Evolutionary conservation across 2,329 filamentous ascomycete species (phyloP).

Genomic region (Trichoderma aggressivum): DNA sequence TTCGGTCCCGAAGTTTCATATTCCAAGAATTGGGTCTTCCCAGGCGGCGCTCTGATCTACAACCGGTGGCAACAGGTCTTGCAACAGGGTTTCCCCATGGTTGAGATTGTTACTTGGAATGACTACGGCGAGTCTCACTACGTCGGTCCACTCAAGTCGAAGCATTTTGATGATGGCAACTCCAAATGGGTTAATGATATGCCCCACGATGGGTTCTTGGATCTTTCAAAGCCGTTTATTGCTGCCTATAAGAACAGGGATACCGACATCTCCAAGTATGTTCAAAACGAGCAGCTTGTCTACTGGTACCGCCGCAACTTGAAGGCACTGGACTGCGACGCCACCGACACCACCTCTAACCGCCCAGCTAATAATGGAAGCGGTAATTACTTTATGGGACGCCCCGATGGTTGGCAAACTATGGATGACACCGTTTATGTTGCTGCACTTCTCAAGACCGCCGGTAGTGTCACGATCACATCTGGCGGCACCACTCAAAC

Average conservation of each 20-base stretch:
- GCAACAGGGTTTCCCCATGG: slow-evolving; percentile 42
- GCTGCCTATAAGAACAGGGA: slow-evolving; percentile 49
- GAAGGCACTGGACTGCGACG: slow-evolving; percentile 45
- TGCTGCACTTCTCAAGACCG: slow-evolving; percentile 45
- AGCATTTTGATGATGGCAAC: slow-evolving; percentile 40
- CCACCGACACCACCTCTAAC: slow-evolving; percentile 49
- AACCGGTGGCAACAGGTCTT: slow-evolving; percentile 53
- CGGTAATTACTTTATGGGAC: slow-evolving; percentile 51
- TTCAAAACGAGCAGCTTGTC: slow-evolving; percentile 47
- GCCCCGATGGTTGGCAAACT: slow-evolving; percentile 48
- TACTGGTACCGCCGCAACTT: slow-evolving; percentile 56
- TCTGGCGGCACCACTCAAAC: slow-evolving; percentile 43
- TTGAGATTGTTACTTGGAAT: slow-evolving; percentile 46
- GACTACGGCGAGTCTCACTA: slow-evolving; percentile 57
- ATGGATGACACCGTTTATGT: slow-evolving; percentile 51
- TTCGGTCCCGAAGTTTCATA: slow-evolving; percentile 33
- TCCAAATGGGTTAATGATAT: slow-evolving; percentile 51
- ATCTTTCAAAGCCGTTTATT: slow-evolving; percentile 52
- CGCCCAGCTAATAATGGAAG: slow-evolving; percentile 41
- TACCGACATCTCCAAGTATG: slow-evolving; percentile 38
- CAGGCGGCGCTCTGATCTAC: slow-evolving; percentile 56
- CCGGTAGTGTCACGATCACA: slow-evolving; percentile 42
- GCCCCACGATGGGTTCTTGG: slow-evolving; percentile 52
- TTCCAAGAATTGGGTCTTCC: slow-evolving; percentile 54
- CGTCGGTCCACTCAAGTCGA: slow-evolving; percentile 45